These are phyloP conservation scores for Blastocystis sp. DNA, from an alignment of 352 stramenopile genomes.

Conservation along the genomic window DNA sequence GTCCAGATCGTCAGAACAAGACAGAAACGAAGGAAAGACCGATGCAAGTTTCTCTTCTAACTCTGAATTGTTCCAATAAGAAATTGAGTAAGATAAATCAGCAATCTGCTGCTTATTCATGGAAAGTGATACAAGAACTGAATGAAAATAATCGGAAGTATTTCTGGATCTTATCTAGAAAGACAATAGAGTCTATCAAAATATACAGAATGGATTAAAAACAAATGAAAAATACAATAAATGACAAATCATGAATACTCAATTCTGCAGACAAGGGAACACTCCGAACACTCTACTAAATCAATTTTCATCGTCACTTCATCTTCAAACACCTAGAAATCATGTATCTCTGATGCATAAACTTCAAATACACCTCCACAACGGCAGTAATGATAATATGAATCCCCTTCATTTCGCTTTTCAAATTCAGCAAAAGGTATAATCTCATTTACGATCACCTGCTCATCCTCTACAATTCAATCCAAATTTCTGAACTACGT, in stretches of 20 bases:
- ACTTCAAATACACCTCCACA: conserved; percentile 55
- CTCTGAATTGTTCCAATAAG: conserved; percentile 10
- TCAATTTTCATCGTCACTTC: conserved; percentile 36
- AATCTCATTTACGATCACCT: conserved; percentile 25
- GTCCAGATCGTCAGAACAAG: neutral
- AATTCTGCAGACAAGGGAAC: conserved; percentile 43
- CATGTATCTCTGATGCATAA: neutral
- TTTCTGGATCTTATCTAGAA: neutral
- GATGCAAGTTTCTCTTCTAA: neutral
- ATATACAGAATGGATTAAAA: neutral
- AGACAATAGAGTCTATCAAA: neutral
- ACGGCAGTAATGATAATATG: conserved; percentile 20
- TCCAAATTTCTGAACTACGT: neutral
- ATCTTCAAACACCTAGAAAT: neutral
- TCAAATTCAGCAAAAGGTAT: conserved; percentile 40
- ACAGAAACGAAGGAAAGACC: neutral
- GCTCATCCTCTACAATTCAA: conserved; percentile 15
- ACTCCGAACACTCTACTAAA: conserved; percentile 41
- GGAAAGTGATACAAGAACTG: neutral
- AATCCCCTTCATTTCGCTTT: neutral
- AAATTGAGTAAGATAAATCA: conserved; percentile 29
- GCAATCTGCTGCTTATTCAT: conserved; percentile 16
- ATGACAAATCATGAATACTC: neutral
- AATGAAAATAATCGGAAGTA: neutral
- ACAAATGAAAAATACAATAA: neutral